These are phyloP conservation scores for Skeletonema potamos DNA, from an alignment of 108 stramenopile genomes.

Conservation along the genomic window DNA sequence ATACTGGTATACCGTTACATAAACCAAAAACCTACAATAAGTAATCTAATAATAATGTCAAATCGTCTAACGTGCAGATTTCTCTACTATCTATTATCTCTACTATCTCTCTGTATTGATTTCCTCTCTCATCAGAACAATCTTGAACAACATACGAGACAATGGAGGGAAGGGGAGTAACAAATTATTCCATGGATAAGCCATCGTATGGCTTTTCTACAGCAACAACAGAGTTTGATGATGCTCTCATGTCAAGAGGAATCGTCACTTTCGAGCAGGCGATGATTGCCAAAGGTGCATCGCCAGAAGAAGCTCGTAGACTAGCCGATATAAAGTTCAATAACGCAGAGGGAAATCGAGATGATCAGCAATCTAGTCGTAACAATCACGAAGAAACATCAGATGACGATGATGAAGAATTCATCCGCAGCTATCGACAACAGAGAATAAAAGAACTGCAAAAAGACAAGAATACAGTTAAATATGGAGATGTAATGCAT, in stretches of 20 bases:
- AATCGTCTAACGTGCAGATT: no score
- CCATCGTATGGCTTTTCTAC: conserved; percentile 60
- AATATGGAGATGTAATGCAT: conserved; percentile 45
- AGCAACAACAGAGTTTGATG: conserved; percentile 80
- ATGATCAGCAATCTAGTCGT: neutral
- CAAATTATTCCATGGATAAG: conserved; percentile 56
- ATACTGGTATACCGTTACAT: no score
- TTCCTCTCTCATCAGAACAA: neutral
- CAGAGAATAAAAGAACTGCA: conserved; percentile 56
- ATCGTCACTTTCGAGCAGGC: conserved; percentile 74
- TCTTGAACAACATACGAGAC: neutral
- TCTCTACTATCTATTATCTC: no score
- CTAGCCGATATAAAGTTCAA: conserved; percentile 28
- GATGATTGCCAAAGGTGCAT: conserved; percentile 78
- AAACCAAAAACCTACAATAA: no score
- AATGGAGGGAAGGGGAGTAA: conserved; percentile 70
- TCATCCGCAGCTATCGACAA: conserved; percentile 59
- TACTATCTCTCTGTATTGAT: no score
- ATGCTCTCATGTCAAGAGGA: conserved; percentile 66
- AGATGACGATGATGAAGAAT: conserved; percentile 60
- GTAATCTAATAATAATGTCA: no score
- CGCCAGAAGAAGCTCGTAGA: conserved; percentile 51
- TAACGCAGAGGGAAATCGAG: conserved; percentile 8
- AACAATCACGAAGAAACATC: conserved; percentile 31
- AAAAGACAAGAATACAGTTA: conserved; percentile 7